Percentiles rank a stretch among this genome's conserved stretches.
These are phyloP conservation scores for Aschersonia sp. DNA, from an alignment of 2,329 filamentous ascomycete species.

Conservation along the genomic window DNA sequence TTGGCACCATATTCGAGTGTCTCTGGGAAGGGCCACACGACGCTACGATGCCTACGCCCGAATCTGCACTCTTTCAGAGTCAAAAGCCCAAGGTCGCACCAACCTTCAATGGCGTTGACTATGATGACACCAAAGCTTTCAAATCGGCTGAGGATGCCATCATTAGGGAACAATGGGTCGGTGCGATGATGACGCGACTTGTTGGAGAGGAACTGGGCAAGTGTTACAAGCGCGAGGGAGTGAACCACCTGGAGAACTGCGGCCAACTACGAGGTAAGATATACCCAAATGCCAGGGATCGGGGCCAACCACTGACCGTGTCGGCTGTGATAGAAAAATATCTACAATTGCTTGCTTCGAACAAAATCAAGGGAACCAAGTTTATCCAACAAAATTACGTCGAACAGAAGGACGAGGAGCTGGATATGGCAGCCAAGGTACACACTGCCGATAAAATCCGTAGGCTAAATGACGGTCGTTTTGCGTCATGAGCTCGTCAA, in stretches of 20 bases:
- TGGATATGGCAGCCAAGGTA: slow-evolving; percentile 22
- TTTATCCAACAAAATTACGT: slow-evolving; percentile 70
- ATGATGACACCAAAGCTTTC: slow-evolving; percentile 65
- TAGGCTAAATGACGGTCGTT: slow-evolving; percentile 20
- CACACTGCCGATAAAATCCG: slow-evolving; percentile 24
- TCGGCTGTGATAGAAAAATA: slow-evolving; percentile 51
- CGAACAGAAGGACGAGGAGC: slow-evolving; percentile 31
- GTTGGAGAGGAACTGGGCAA: slow-evolving; percentile 73
- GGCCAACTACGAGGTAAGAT: slow-evolving; percentile 58
- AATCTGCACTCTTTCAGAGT: slow-evolving; percentile 68
- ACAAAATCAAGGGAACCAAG: slow-evolving; percentile 65
- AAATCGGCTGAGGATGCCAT: slow-evolving; percentile 75
- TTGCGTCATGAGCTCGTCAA: slow-evolving; percentile 11
- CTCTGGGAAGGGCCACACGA: no score
- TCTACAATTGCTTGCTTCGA: slow-evolving; percentile 59
- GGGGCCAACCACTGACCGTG: background rate
- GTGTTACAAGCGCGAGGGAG: slow-evolving; percentile 72
- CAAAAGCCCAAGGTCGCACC: slow-evolving; percentile 72
- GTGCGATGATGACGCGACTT: slow-evolving; percentile 75
- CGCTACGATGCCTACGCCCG: slow-evolving; percentile 60
- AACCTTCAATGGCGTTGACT: slow-evolving; percentile 78
- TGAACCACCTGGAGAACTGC: slow-evolving; percentile 83
- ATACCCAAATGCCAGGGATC: background rate
- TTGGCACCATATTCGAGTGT: no score
- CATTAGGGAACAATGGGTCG: slow-evolving; percentile 77